Evolutionary conservation across 2,329 filamentous ascomycete genomes (phyloP), one percentile per base, ranked within the genome.

Genomic region (Colletotrichum echinochloae): DNA sequence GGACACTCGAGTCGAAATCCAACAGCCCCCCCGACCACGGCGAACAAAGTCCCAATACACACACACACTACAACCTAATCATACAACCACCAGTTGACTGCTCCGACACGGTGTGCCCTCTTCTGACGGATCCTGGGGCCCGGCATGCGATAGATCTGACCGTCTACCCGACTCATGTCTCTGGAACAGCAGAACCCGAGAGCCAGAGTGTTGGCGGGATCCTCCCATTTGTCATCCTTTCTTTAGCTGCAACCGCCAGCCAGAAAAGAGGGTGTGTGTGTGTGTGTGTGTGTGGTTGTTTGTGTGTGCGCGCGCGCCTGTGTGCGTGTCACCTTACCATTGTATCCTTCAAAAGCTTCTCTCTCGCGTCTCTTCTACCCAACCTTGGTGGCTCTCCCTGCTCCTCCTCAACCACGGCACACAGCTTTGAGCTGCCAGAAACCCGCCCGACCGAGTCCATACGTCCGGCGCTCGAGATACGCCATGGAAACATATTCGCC

Each of bases 211-310:
- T 66, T 30, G 35, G 66, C 48, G 57, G 41, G 35, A 60, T 51
- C 41, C 30, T 4, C 23, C 41, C 55, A 70, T 70, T 70, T 70
- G 66, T 70, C 66, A 70, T 56, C 66, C 37, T 41, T 20, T 41
- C 48, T 35, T 20, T 14, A 16, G 8, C 54, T 49, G 39, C 28
- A 26, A 35, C 18, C 23, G 44, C 61, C 26, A 28, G n/a, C n/a
- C n/a, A n/a, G n/a, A n/a, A n/a, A 55, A 57, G 39, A 52, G 55
- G 0, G 20, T 1, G 41, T n/a, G 41, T n/a, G 18, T 44, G 39
- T 41, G 39, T 44, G 41, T 44, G 8, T 46, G 20, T 11, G 6
- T 37, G 35, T 37, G 35, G 8, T 2, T 37, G 35, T 37, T 8
- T 46, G 8, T 46, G 41, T n/a, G 41, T 46, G 41, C 9, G 41